Conservation (phyloP, 1,139 yeast species). For the Pichia sp. region DNA sequence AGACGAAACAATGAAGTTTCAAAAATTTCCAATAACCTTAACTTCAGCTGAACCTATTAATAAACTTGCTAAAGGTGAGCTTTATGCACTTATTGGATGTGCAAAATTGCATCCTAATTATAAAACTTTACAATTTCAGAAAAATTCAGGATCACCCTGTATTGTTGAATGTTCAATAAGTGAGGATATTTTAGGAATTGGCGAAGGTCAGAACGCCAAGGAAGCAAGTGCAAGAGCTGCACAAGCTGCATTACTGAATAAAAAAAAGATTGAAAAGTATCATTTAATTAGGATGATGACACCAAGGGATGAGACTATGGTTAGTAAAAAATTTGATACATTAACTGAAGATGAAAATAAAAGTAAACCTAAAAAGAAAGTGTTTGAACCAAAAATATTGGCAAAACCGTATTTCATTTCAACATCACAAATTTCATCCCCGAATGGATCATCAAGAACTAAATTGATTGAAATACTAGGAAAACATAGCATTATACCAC, state of each 20-base stretch:
- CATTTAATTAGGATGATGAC: conserved; percentile 51
- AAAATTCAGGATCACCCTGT: conserved; percentile 31
- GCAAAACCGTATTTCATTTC: conserved; percentile 2
- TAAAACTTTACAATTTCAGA: conserved; percentile 9
- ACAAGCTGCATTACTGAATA: conserved; percentile 58
- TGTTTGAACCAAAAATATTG: neutral
- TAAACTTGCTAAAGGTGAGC: conserved; percentile 64
- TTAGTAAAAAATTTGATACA: conserved; percentile 11
- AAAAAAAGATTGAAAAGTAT: conserved; percentile 56
- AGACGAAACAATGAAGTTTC: neutral
- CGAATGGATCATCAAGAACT: conserved; percentile 9
- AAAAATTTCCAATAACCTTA: conserved; percentile 9
- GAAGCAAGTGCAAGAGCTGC: conserved; percentile 73
- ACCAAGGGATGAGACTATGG: conserved; percentile 45
- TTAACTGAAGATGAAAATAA: neutral
- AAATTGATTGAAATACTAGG: conserved; percentile 27
- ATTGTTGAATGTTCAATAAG: conserved; percentile 60
- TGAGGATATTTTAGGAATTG: conserved; percentile 48
- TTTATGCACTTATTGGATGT: conserved; percentile 75
- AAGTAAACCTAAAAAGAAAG: neutral
- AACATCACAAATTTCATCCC: neutral
- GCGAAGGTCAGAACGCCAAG: conserved; percentile 53
- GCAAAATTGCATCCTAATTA: conserved; percentile 66
- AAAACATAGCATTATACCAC: conserved; percentile 38
- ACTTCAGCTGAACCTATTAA: conserved; percentile 33